These are phyloP conservation scores for Lactarius vividus DNA, from an alignment of 768 basidiomycete genomes.

Conservation along the genomic window DNA sequence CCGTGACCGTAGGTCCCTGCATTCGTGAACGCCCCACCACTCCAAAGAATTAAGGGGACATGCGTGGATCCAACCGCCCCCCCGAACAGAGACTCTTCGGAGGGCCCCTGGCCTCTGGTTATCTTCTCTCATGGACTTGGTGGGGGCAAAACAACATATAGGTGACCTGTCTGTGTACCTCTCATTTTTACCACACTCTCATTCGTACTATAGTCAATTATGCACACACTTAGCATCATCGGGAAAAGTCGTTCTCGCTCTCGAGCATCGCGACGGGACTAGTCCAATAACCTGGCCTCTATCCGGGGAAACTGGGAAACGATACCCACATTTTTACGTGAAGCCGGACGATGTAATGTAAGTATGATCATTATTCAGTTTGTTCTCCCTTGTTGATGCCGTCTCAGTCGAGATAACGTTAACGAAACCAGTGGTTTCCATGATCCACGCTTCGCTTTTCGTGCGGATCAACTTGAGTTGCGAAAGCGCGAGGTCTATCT, in stretches of 20 bases:
- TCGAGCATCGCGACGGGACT: slow-evolving; percentile 85
- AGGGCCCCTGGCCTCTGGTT: slow-evolving; percentile 67
- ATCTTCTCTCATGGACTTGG: slow-evolving; percentile 85
- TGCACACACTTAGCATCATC: slow-evolving; percentile 71
- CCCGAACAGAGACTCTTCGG: background rate
- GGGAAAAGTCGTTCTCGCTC: slow-evolving; percentile 75
- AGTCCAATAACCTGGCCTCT: slow-evolving; percentile 49
- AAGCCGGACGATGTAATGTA: slow-evolving; percentile 56
- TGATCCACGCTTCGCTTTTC: slow-evolving; percentile 41
- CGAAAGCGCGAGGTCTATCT: slow-evolving; percentile 68
- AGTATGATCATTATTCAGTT: slow-evolving; percentile 27
- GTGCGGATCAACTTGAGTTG: slow-evolving; percentile 67
- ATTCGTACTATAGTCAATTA: slow-evolving; percentile 48
- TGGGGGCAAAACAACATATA: slow-evolving; percentile 70
- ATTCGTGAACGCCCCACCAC: slow-evolving; percentile 18
- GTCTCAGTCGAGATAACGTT: slow-evolving; percentile 33
- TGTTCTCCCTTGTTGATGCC: slow-evolving; percentile 1
- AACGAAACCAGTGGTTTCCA: slow-evolving; percentile 30
- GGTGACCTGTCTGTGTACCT: slow-evolving; percentile 35
- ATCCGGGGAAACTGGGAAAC: slow-evolving; percentile 36
- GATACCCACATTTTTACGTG: slow-evolving; percentile 48
- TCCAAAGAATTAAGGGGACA: slow-evolving; percentile 1
- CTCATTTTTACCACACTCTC: background rate
- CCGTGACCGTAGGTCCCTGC: slow-evolving; percentile 12
- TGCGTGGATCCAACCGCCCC: background rate